Base-by-base conservation (phyloP, 257 asterid species). In the Nicotiana tabacum region DNA sequence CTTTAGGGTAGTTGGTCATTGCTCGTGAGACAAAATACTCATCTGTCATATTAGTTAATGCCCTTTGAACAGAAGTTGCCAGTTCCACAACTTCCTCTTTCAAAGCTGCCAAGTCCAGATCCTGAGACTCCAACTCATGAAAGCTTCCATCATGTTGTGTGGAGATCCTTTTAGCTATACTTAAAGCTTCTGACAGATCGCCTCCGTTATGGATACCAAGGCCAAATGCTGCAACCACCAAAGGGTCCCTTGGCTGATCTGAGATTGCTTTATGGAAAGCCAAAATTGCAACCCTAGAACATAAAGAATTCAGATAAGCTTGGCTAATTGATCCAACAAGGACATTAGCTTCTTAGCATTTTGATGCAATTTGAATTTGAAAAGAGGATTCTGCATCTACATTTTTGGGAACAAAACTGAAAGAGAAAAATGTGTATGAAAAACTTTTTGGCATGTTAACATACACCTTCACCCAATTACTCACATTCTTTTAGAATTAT, bases 131-230 rank as follows among this genome's bases (percentile, higher is more conserved):
- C 83, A 85, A 69, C 89, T 94, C 98, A 12, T 82, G 83, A 87
- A 91, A 93, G 83, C 89, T 87, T 51, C 62, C 76, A 66, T 85
- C 92, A 66, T 93, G 94, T 76, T 82, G 90, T 33, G 89, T 85
- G 61, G 89, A 81, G 77, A 96, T 96, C 58, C 88, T 89, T 82
- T 87, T 86, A 10, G 91, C 91, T 53, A 93, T 92, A 62, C 87
- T 83, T 82, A 88, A 81, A 82, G 99, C 99, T 90, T 96, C 97
- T 11, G 84, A 60, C 48, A 94, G 69, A 88, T 93, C 92, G 61
- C 98, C 99, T 33, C 97, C 97, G 60, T 90, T 93, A 90, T 91
- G 91, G 69, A 96, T 92, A 39, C 96, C 91, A 82, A 94, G 96
- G 89, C 93, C 62, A 84, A 94, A 92, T 33, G 92, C 90, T 70